These are phyloP conservation scores for Fistulina hepatica DNA, from an alignment of 1,284 basidiomycete genomes.

Conservation along the genomic window DNA sequence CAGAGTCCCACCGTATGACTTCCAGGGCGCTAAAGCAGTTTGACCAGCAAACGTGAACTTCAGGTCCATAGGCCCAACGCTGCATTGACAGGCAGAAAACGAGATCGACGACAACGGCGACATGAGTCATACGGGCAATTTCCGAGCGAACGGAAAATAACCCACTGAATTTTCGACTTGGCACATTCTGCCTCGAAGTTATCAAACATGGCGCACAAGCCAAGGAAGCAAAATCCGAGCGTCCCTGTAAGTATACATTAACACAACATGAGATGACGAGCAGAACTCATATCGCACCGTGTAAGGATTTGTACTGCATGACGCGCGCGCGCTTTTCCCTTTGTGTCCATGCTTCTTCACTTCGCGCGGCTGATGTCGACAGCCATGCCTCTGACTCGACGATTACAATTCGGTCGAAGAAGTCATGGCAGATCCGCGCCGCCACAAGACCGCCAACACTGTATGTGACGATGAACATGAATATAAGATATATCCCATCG, in stretches of 20 bases:
- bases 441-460: conserved; percentile 9
- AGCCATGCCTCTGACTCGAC: conserved; percentile 8
- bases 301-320: conserved; percentile 9
- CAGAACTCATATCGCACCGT: conserved; percentile 1
- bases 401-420: conserved; percentile 10
- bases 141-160: no score
- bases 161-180: background rate
- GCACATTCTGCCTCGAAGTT: conserved; percentile 1
- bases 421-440: conserved; percentile 10
- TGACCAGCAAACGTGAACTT: background rate
- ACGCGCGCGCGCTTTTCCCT: conserved; percentile 10
- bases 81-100: no score
- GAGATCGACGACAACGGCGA: background rate
- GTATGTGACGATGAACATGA: background rate
- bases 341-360: background rate
- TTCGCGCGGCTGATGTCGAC: background rate
- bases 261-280: background rate
- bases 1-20: background rate
- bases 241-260: background rate
- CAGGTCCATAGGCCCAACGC: background rate
- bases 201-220: background rate
- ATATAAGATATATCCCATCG: no score
- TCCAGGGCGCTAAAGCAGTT: background rate
- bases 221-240: conserved; percentile 1
- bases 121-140: background rate